Conservation (phyloP, 495 filamentous ascomycete genomes). For the Penicillium daleae region DNA sequence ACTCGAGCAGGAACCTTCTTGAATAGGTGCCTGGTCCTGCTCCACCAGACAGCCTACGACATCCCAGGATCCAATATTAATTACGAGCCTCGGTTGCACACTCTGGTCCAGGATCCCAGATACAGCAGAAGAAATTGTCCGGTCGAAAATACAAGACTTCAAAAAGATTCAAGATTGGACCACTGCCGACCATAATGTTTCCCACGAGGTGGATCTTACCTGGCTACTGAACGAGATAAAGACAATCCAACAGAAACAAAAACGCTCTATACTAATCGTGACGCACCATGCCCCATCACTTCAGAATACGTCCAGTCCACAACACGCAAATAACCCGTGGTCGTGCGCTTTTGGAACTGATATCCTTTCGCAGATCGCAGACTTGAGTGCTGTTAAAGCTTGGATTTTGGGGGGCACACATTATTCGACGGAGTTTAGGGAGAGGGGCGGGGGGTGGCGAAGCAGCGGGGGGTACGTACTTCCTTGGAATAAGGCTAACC, state of each 20-base stretch:
- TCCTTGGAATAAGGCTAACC: conserved; percentile 22
- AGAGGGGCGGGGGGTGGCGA: conserved; percentile 48
- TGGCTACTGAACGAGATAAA: conserved; percentile 50
- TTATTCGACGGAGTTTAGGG: conserved; percentile 46
- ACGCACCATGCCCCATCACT: conserved; percentile 60
- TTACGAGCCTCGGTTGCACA: conserved; percentile 60
- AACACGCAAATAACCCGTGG: conserved; percentile 46
- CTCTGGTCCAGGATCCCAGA: conserved; percentile 56
- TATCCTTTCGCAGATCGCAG: conserved; percentile 32
- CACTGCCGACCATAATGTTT: conserved; percentile 48
- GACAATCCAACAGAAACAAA: conserved; percentile 22
- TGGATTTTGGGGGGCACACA: conserved; percentile 63
- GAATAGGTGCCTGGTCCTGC: conserved; percentile 46
- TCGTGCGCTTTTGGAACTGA: conserved; percentile 56
- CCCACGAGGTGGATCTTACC: conserved; percentile 45
- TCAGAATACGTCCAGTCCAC: conserved; percentile 44
- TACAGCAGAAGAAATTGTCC: conserved; percentile 40
- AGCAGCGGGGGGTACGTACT: conserved; percentile 59
- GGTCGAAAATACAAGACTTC: conserved; percentile 52
- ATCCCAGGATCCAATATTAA: conserved; percentile 41
- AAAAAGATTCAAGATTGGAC: conserved; percentile 54
- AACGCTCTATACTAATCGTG: conserved; percentile 48
- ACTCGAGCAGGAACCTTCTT: conserved; percentile 51
- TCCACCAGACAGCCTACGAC: conserved; percentile 50
- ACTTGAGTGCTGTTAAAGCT: conserved; percentile 30